phyloP scores from a whole-genome alignment of 2,329 filamentous ascomycete genomes.

The Sordariomycetes sp. region DNA sequence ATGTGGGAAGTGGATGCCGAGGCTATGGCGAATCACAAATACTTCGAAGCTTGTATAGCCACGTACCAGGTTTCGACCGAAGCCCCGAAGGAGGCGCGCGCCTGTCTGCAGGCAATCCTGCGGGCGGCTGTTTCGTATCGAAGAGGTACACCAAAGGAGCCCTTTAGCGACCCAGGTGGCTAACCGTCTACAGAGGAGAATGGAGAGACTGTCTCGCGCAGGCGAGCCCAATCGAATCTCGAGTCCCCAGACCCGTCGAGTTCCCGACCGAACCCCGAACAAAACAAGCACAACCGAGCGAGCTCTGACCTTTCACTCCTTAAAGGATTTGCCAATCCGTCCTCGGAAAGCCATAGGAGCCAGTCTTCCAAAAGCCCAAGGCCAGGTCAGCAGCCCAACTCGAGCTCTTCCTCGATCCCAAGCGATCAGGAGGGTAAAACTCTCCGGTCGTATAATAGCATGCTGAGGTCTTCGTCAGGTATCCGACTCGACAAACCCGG shows the following conservation, averaged over 20 bases:
- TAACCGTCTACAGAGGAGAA: conserved; percentile 22
- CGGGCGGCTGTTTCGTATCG: conserved; percentile 58
- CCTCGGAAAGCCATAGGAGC: conserved; percentile 22
- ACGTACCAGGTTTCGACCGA: conserved; percentile 66
- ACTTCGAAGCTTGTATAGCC: conserved; percentile 60
- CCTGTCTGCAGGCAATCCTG: conserved; percentile 68
- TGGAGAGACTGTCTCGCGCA: conserved; percentile 34
- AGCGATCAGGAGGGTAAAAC: conserved; percentile 7
- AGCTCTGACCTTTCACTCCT: conserved; percentile 61
- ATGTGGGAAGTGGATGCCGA: conserved; percentile 63
- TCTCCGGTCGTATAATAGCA: conserved; percentile 35
- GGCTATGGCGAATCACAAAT: conserved; percentile 49
- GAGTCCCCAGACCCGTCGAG: conserved; percentile 43
- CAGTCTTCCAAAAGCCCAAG: conserved; percentile 22
- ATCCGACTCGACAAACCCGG: conserved; percentile 38
- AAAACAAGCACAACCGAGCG: conserved; percentile 59
- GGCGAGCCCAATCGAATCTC: conserved; percentile 53
- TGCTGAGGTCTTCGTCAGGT: conserved; percentile 40
- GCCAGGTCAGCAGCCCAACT: conserved; percentile 11
- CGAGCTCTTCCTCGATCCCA: conserved; percentile 2
- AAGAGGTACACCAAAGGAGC: conserved; percentile 58
- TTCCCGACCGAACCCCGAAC: conserved; percentile 46
- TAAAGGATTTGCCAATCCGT: conserved; percentile 41
- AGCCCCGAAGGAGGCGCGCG: conserved; percentile 62
- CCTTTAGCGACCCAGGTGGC: not conserved